phyloP scores from a whole-genome alignment of 805 yeast genomes.

The Wickerhamiella bombiphila region DNA sequence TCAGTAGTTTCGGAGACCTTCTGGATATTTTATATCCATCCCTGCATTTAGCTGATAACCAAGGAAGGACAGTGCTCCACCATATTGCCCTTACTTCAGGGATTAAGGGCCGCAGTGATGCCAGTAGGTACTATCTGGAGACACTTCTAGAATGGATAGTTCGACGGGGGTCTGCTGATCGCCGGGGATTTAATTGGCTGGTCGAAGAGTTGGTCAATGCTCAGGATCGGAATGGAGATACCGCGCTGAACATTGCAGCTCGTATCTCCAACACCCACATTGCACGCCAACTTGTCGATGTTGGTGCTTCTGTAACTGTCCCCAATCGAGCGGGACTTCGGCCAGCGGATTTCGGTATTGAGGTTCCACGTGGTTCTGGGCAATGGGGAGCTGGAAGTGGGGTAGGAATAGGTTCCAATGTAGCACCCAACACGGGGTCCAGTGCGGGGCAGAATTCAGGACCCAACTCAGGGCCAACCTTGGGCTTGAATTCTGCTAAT shows the following conservation, averaged over 20 bases:
- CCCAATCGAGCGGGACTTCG: slow-evolving; percentile 76
- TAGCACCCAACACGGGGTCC: too few species aligned
- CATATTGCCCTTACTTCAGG: slow-evolving; percentile 75
- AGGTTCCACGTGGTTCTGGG: too few species aligned
- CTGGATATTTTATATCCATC: slow-evolving; percentile 66
- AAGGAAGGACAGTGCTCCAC: slow-evolving; percentile 70
- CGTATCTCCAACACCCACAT: slow-evolving; percentile 70
- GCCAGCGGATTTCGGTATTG: slow-evolving; percentile 75
- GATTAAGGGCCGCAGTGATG: slow-evolving; percentile 55
- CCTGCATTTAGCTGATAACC: slow-evolving; percentile 46
- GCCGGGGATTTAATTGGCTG: slow-evolving; percentile 34
- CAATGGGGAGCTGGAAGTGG: too few species aligned
- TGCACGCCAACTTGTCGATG: slow-evolving; percentile 65
- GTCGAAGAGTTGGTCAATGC: slow-evolving; percentile 65
- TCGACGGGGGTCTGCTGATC: slow-evolving; percentile 32
- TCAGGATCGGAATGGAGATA: slow-evolving; percentile 89
- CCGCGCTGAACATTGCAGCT: slow-evolving; percentile 86
- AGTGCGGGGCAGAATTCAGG: too few species aligned
- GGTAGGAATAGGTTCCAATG: too few species aligned
- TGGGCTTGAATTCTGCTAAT: too few species aligned
- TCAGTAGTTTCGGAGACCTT: slow-evolving; percentile 55
- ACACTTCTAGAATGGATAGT: slow-evolving; percentile 68
- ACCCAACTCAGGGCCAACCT: too few species aligned
- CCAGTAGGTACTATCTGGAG: slow-evolving; percentile 59
- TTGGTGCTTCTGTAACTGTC: slow-evolving; percentile 71